Conservation (phyloP, 1,284 basidiomycete genomes). For the Ganoderma boninense region DNA sequence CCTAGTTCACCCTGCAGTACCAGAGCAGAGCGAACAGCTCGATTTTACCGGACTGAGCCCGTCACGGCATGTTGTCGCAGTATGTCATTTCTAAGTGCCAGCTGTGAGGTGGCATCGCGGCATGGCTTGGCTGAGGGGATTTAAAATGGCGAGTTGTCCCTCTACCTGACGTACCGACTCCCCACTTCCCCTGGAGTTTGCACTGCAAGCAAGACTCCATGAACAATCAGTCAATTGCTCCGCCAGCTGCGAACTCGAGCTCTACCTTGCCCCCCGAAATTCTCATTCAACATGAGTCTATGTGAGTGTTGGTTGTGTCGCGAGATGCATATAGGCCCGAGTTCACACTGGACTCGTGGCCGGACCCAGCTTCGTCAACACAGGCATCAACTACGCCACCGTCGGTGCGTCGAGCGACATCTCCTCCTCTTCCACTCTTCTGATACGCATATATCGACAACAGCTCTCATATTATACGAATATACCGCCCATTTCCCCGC, state of each 20-base stretch:
- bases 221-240: neutral
- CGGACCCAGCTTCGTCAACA: neutral
- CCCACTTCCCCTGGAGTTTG: neutral
- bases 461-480: conserved; percentile 9
- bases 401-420: neutral
- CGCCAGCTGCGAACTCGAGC: neutral
- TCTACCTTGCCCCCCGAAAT: neutral
- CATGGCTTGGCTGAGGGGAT: neutral
- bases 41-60: neutral
- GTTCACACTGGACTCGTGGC: neutral
- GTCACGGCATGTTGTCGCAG: neutral
- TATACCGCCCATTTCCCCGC: neutral
- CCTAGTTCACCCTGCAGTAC: neutral
- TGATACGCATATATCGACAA: neutral
- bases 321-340: neutral
- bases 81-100: neutral
- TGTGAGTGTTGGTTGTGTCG: neutral
- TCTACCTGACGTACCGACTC: neutral
- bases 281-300: neutral
- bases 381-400: neutral
- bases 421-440: neutral
- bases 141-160: neutral
- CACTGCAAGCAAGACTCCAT: neutral
- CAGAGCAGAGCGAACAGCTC: neutral
- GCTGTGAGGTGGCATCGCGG: neutral